Evolutionary conservation across 805 yeast genomes (phyloP).

Genomic region (Candida arabinofermentans): DNA sequence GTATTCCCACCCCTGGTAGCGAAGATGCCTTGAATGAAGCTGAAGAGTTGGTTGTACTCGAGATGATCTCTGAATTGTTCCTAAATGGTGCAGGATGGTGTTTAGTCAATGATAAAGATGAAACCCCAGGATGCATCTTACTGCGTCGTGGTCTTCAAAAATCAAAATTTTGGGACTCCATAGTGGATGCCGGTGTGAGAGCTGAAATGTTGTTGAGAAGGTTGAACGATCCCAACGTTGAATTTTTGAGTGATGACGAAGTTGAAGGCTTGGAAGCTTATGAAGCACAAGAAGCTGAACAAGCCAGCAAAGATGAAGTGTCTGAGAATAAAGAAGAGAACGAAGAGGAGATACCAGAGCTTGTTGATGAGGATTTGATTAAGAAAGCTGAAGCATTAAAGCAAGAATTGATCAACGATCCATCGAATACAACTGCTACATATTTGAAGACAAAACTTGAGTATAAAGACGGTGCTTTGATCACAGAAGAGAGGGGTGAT

Average conservation of each 20-base stretch:
- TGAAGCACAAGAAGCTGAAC: slow-evolving; percentile 14
- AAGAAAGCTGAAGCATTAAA: slow-evolving; percentile 19
- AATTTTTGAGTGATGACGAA: slow-evolving; percentile 47
- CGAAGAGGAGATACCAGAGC: slow-evolving; percentile 6
- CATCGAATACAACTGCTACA: slow-evolving; percentile 60
- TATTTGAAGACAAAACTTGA: slow-evolving; percentile 64
- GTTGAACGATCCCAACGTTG: slow-evolving; percentile 59
- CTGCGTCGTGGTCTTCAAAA: slow-evolving; percentile 43
- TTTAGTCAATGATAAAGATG: slow-evolving; percentile 61
- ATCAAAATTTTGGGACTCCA: slow-evolving; percentile 37
- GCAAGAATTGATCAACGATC: slow-evolving; percentile 36
- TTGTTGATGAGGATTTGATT: neutral
- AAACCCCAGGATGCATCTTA: slow-evolving; percentile 84
- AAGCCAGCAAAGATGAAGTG: slow-evolving; percentile 15
- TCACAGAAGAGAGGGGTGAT: slow-evolving; percentile 70
- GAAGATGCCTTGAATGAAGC: slow-evolving; percentile 18
- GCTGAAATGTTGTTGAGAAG: slow-evolving; percentile 80
- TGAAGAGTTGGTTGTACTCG: slow-evolving; percentile 42
- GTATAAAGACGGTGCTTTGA: slow-evolving; percentile 62
- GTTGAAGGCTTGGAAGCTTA: slow-evolving; percentile 17
- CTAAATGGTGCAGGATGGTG: slow-evolving; percentile 94
- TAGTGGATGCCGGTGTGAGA: slow-evolving; percentile 85
- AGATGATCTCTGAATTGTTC: slow-evolving; percentile 63
- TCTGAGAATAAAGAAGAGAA: slow-evolving; percentile 11
- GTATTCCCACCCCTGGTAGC: slow-evolving; percentile 38